Conservation (phyloP, 768 basidiomycete genomes). For the Chalciporus piperatus region DNA sequence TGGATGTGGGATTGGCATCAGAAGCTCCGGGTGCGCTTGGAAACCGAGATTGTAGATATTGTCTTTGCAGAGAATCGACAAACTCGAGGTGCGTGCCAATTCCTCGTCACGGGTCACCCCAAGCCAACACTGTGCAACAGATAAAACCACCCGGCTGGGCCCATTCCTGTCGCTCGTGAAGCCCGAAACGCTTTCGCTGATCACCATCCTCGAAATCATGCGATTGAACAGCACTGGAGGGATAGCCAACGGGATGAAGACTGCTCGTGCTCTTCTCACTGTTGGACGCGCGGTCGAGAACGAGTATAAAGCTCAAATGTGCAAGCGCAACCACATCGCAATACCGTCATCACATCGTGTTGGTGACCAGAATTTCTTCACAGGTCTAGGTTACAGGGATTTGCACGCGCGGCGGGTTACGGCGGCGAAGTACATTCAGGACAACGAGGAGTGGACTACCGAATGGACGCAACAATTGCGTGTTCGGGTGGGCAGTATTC, state of each 20-base stretch:
- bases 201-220: conserved; percentile 90
- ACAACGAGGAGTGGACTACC: conserved; percentile 70
- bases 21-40: conserved; percentile 50
- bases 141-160: conserved; percentile 37
- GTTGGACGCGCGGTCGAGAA: conserved; percentile 85
- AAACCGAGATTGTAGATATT: conserved; percentile 50
- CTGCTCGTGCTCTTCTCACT: conserved; percentile 72
- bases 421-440: conserved; percentile 60
- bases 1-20: conserved; percentile 91
- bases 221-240: conserved; percentile 74
- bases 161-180: conserved; percentile 77
- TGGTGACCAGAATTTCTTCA: conserved; percentile 47
- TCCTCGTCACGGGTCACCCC: background rate
- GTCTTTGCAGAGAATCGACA: conserved; percentile 32
- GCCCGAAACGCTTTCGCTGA: conserved; percentile 76
- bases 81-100: conserved; percentile 17
- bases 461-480: conserved; percentile 80
- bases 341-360: conserved; percentile 36
- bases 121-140: conserved; percentile 3
- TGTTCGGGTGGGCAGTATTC: conserved; percentile 75
- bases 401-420: conserved; percentile 64
- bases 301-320: conserved; percentile 86
- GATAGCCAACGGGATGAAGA: conserved; percentile 85
- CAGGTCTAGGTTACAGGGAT: conserved; percentile 55
- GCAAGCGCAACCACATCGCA: conserved; percentile 58